These are phyloP conservation scores for Trametes hirsuta DNA, from an alignment of 1,284 basidiomycete species.

Conservation along the genomic window DNA sequence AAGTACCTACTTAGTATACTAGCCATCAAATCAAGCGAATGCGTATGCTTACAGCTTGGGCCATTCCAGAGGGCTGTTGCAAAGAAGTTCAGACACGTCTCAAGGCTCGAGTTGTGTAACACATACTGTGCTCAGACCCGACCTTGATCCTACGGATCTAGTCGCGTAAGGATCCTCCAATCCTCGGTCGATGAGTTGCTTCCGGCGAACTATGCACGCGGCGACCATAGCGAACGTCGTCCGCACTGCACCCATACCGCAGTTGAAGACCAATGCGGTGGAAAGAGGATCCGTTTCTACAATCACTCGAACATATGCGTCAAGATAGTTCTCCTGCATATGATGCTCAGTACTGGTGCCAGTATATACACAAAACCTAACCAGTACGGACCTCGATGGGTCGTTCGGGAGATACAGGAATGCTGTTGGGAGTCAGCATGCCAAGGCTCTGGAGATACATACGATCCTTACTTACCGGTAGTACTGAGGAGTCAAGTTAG, in stretches of 20 bases:
- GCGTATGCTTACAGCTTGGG: neutral
- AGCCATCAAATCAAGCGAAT: too few relatives aligned
- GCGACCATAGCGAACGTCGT: constrained; percentile 99
- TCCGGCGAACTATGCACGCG: constrained; percentile 86
- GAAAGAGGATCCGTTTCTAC: constrained; percentile 79
- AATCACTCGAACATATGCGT: constrained; percentile 89
- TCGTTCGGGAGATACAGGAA: constrained; percentile 91
- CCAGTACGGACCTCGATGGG: constrained; percentile 69
- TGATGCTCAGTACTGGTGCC: neutral
- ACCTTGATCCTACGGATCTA: constrained; percentile 26
- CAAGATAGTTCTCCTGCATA: constrained; percentile 88
- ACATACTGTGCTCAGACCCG: constrained; percentile 51
- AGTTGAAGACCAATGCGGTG: constrained; percentile 92
- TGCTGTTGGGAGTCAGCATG: constrained; percentile 48
- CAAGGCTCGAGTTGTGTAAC: too few relatives aligned
- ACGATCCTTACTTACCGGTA: constrained; percentile 49
- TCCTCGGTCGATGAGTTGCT: constrained; percentile 81
- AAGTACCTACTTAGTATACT: too few relatives aligned
- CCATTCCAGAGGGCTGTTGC: constrained; percentile 13
- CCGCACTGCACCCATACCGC: constrained; percentile 95
- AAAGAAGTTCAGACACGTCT: neutral
- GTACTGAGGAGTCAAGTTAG: constrained; percentile 47
- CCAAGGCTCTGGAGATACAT: neutral
- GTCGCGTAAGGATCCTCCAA: constrained; percentile 75
- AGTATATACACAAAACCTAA: neutral